Conservation (phyloP, 2,329 filamentous ascomycete species). For the Aureobasidium lini region DNA sequence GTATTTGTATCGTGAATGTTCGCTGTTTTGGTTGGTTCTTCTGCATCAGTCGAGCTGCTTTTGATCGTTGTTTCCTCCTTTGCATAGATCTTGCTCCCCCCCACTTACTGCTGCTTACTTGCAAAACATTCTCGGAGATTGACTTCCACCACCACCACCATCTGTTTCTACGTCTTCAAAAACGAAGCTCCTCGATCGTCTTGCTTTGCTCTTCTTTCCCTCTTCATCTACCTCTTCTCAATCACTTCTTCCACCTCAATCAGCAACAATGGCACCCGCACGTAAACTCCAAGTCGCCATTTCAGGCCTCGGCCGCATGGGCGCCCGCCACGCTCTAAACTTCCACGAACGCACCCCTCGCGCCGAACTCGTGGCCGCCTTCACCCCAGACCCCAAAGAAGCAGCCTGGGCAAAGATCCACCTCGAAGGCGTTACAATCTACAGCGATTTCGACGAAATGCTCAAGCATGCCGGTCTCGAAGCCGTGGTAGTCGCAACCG, state of each 20-base stretch:
- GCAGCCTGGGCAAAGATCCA: constrained; percentile 42
- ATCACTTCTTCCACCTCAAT: not conserved
- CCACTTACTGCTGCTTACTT: not conserved
- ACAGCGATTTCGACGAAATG: constrained; percentile 51
- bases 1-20: not conserved
- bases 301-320: constrained; percentile 44
- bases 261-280: constrained; percentile 24
- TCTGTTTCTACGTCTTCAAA: constrained; percentile 21
- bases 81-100: not conserved
- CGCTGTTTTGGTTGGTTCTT: not conserved
- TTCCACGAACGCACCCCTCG: constrained; percentile 40
- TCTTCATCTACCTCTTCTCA: not conserved
- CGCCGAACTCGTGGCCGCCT: constrained; percentile 41
- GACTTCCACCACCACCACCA: constrained; percentile 20
- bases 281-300: constrained; percentile 39
- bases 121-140: not conserved
- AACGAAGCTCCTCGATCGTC: too few relatives aligned
- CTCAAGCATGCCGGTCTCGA: constrained; percentile 47
- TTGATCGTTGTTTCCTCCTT: not conserved
- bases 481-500: constrained; percentile 49
- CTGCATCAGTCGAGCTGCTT: too few relatives aligned
- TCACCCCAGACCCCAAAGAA: constrained; percentile 36
- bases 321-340: constrained; percentile 41
- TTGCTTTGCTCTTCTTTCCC: not conserved
- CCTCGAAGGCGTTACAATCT: constrained; percentile 46